Evolutionary conservation across 495 filamentous ascomycete genomes (phyloP), one percentile per base, ranked within the genome.

Genomic region (Penicillium cataractarum): DNA sequence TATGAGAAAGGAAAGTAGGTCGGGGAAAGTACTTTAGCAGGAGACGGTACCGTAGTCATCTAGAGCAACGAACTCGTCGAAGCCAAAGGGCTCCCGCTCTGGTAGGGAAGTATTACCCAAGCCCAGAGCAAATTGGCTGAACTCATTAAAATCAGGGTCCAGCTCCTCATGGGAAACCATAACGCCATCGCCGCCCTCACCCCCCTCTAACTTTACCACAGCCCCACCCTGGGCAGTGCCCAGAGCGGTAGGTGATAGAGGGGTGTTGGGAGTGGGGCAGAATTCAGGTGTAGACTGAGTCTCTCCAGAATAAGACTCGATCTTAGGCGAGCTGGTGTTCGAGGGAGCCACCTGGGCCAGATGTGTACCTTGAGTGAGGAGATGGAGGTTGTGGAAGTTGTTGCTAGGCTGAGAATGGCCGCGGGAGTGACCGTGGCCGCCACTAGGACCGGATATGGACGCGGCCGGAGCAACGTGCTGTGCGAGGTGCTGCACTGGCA

Each of bases 231-330:
- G 58, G 2, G 39, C 39, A 8, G 64, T 57, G 6, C 40, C 49
- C 37, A 61, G 46, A 1, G 71, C 70, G 5, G 68, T 72, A 10
- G 75, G 76, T 13, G 74, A 78, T 26, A 68, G 62, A 0, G 77
- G 76, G 2, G 76, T 78, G 35, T 71, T 73, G 15, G 77, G 77
- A 0, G 77, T 75, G 0, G 74, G 73, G 50, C 76, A 78, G 48
- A 75, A 72, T 7, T 78, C 74, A 0, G 76, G 74, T 1, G 73
- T 77, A 21, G 76, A 73, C 13, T 76, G 62, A 6, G 75, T 71
- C 58, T 74, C 76, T 1, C 71, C 65, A 2, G 71, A 69, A 6
- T 71, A 40, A 12, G 66, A 42, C 48, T 74, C 72, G 33, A 72
- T 37, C 55, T 48, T 64, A 0, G 74, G 70, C 0, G 72, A 71